Percentiles rank a stretch among this genome's conserved stretches.
These are phyloP conservation scores for Tricholoma sp. DNA, from an alignment of 768 basidiomycete genomes.

Conservation along the genomic window DNA sequence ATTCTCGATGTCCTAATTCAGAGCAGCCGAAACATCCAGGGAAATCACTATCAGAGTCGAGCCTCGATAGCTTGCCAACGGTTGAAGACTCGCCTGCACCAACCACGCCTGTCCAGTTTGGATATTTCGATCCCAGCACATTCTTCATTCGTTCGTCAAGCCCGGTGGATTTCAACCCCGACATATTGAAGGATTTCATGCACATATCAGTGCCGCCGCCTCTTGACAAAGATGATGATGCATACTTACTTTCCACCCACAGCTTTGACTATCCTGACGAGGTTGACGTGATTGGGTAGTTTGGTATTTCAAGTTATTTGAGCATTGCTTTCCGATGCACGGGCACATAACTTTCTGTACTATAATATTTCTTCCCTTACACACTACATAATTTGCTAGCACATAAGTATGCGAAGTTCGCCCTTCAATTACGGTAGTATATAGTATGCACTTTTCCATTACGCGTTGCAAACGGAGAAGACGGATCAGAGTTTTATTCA, in stretches of 20 bases:
- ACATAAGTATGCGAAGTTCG: no score
- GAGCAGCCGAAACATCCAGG: neutral
- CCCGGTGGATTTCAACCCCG: slow-evolving; percentile 1
- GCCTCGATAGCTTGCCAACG: slow-evolving; percentile 8
- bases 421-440: no score
- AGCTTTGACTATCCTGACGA: slow-evolving; percentile 14
- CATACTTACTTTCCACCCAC: slow-evolving; percentile 13
- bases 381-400: no score
- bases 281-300: slow-evolving; percentile 4
- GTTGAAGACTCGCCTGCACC: slow-evolving; percentile 13
- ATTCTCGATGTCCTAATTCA: neutral
- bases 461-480: no score
- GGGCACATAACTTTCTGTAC: no score
- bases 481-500: neutral
- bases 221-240: slow-evolving; percentile 12
- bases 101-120: neutral
- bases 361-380: no score
- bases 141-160: slow-evolving; percentile 12
- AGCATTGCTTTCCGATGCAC: no score
- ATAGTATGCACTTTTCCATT: no score
- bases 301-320: no score
- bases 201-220: slow-evolving; percentile 8
- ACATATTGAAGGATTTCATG: slow-evolving; percentile 7
- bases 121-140: neutral
- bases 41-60: slow-evolving; percentile 6